Conservation (phyloP, 2,329 filamentous ascomycete species). For the Tolypocladium cylindrosporum region DNA sequence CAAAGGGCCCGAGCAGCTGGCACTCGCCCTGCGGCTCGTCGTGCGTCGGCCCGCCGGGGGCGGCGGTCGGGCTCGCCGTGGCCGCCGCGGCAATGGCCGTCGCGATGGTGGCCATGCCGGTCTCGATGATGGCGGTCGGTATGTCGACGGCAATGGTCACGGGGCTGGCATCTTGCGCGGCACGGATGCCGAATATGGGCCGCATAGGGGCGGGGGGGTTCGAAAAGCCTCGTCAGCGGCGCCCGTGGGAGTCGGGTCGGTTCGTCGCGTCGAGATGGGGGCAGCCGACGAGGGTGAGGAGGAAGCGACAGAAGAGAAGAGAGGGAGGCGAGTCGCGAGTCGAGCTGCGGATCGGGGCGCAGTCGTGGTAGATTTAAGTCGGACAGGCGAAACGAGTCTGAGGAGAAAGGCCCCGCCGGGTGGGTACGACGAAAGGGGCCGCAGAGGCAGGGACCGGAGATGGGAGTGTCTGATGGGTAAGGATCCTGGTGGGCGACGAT, state of each 20-base stretch:
- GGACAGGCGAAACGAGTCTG: background rate
- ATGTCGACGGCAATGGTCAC: conserved; percentile 7
- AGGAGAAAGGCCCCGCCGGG: background rate
- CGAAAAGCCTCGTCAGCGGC: background rate
- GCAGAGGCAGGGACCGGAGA: background rate
- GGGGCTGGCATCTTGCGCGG: conserved; percentile 1
- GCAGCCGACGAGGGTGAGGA: background rate
- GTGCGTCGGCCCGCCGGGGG: conserved; percentile 12
- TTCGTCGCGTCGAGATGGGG: background rate
- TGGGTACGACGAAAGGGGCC: background rate
- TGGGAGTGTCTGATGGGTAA: background rate
- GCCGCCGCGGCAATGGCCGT: conserved; percentile 15
- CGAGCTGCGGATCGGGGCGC: background rate
- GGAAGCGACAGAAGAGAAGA: background rate
- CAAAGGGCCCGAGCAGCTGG: conserved; percentile 79
- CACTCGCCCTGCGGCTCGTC: conserved; percentile 63
- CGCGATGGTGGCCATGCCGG: conserved; percentile 6
- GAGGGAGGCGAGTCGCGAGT: background rate
- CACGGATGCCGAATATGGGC: background rate
- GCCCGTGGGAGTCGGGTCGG: background rate
- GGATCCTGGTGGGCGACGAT: background rate
- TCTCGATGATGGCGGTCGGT: conserved; percentile 4
- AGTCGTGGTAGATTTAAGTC: background rate
- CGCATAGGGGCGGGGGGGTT: background rate
- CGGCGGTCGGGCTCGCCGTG: conserved; percentile 15